Evolutionary conservation across 208 protist genomes (phyloP), one percentile per base, ranked within the genome.

Genomic region (Acanthamoeba sp.): DNA sequence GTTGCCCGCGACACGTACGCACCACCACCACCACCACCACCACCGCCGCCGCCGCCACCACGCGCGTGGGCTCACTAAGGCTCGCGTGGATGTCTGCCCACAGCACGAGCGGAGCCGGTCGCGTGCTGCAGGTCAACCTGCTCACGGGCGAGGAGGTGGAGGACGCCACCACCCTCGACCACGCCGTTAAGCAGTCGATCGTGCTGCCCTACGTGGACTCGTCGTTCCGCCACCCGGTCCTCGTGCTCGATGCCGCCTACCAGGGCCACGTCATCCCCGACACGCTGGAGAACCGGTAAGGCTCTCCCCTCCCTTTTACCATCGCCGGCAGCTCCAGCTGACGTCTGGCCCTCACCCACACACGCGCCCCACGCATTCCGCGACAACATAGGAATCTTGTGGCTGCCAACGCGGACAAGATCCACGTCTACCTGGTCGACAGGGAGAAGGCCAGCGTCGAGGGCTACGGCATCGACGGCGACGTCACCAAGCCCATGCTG

Each of bases 121-220:
- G 29, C n/a, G 24, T 88, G 9, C 42, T 88, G 34, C 80, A 88
- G 55, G 22, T 91, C 18, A 82, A 93, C 38, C 89, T 82, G 29
- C 66, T 93, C 18, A 93, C 89, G 16, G 89, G 89, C 16, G 55
- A 91, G 6, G 57, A 91, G 55, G 34, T 91, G 32, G 52, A 50
- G 34, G 27, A 42, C 40, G 52, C 52, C 34, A 76, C 40, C 20
- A 40, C 45, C 34, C 85, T 91, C 57, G 85, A 91, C 36, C 14
- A 22, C 9, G 32, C n/a, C 36, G 50, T 91, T 18, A 40, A 66
- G 22, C 85, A 91, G 55, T 20, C 85, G 29, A 29, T 91, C n/a
- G 36, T 71, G 55, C 55, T 91, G 20, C 85, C 85, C 59, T 71
- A 55, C 38, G 16, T 27, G 50, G 55, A 62, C 38, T 71, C 85